Conservation (phyloP, 2,329 filamentous ascomycete genomes). For the Sarocladiaceae sp. region DNA sequence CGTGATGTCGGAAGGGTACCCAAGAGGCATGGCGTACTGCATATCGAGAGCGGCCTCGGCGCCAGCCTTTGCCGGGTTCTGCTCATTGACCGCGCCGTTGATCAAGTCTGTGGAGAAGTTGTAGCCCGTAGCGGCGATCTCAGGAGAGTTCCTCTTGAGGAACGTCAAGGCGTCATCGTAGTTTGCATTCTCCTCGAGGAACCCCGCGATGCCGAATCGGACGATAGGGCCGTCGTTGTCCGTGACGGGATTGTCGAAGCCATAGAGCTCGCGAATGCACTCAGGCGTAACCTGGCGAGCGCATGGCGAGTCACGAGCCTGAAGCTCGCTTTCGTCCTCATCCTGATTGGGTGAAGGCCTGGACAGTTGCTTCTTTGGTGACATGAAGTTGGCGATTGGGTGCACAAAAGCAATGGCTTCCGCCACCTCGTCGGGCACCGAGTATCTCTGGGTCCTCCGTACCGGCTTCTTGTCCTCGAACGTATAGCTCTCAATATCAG, state of each 20-base stretch:
- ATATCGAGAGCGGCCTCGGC: constrained; percentile 42
- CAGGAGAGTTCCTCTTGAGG: constrained; percentile 27
- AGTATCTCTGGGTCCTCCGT: constrained; percentile 38
- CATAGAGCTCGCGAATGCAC: constrained; percentile 40
- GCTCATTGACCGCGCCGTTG: constrained; percentile 38
- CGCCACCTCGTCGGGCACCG: constrained; percentile 32
- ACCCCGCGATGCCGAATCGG: constrained; percentile 41
- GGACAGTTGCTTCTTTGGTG: constrained; percentile 26
- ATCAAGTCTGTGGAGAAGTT: constrained; percentile 35
- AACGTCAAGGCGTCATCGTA: constrained; percentile 35
- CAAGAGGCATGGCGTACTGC: constrained; percentile 40
- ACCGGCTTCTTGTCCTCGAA: constrained; percentile 30
- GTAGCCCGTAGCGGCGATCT: constrained; percentile 27
- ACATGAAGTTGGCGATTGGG: constrained; percentile 44
- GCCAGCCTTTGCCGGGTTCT: constrained; percentile 29
- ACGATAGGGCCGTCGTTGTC: constrained; percentile 25
- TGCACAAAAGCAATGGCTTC: constrained; percentile 38
- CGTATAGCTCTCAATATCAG: constrained; percentile 34
- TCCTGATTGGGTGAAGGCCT: constrained; percentile 12
- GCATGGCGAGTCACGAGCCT: constrained; percentile 24
- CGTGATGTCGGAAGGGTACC: constrained; percentile 35
- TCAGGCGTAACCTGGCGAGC: constrained; percentile 26
- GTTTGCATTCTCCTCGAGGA: constrained; percentile 42
- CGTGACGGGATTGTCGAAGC: constrained; percentile 30
- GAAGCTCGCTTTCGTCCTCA: constrained; percentile 11